Percentiles rank a stretch among this genome's conserved stretches.
Conservation (phyloP, 1,284 basidiomycete species). For the Ganoderma meredithae region DNA sequence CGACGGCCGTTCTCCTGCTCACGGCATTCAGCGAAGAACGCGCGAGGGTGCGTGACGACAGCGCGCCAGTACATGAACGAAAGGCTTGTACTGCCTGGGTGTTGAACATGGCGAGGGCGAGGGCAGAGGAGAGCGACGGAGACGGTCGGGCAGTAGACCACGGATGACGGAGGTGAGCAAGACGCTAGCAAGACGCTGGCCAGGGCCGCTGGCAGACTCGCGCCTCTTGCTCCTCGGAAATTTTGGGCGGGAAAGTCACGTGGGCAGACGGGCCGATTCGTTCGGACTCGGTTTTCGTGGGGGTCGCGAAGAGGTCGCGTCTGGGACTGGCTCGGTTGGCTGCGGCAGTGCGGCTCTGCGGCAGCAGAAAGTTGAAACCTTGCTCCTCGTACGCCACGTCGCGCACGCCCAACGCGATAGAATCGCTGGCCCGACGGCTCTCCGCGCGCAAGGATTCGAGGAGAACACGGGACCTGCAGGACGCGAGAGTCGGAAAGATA, state of each 20-base stretch:
- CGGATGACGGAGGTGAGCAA: conserved; percentile 36
- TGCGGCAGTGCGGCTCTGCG: neutral
- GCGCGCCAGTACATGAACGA: conserved; percentile 61
- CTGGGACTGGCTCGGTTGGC: conserved; percentile 22
- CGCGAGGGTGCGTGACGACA: conserved; percentile 53
- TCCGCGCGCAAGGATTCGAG: conserved; percentile 13
- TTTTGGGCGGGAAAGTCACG: conserved; percentile 32
- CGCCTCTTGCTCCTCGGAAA: conserved; percentile 25
- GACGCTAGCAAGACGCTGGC: conserved; percentile 29
- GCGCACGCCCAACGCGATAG: conserved; percentile 19
- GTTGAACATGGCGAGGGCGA: conserved; percentile 53
- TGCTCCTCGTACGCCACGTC: conserved; percentile 15
- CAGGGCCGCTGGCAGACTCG: conserved; percentile 16
- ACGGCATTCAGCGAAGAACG: conserved; percentile 45
- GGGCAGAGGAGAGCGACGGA: conserved; percentile 17
- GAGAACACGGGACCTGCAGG: conserved; percentile 12
- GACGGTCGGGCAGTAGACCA: conserved; percentile 24
- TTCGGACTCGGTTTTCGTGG: conserved; percentile 15
- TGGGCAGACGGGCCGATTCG: conserved; percentile 16
- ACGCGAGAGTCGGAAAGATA: conserved; percentile 24
- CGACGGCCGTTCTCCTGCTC: conserved; percentile 38
- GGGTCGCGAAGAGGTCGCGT: neutral
- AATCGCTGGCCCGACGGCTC: neutral
- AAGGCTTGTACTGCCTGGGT: conserved; percentile 57
- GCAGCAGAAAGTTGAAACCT: conserved; percentile 5